Evolutionary conservation across 73 alveolate species (phyloP), one percentile per base, ranked within the genome.

Genomic region (Paramecium caudatum): DNA sequence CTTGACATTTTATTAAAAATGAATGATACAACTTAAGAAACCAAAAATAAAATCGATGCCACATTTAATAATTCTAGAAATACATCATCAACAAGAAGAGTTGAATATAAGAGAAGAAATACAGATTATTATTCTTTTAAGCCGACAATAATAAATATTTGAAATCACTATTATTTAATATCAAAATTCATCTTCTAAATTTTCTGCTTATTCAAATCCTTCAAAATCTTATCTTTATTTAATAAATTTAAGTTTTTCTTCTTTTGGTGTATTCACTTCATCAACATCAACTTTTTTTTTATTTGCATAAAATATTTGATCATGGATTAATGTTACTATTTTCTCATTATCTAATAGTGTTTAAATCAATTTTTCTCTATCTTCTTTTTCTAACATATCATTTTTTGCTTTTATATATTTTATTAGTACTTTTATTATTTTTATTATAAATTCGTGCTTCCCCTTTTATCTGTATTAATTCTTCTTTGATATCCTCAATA

Each of bases 401-500:
- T 25, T 19, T 81, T 62, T 86, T 21, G 19, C 93, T 86, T 19
- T 3, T 25, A 17, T 3, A 13, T 65, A 2, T 10, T 32, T 6
- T 33, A 1, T 0, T 16, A 33, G 16, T 65, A 33, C 49, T 65
- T 33, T 36, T 65, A 10, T 27, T 30, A 30, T 63, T 86, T 33
- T 27, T 39, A 45, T 41, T 37, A 23, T 63, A 6, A 16, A 63
- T 78, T 86, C 93, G 61, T 19, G 82, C 84, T 27, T 86, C 93
- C 30, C 90, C 93, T 36, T 61, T 86, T 0, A 62, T 86, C 32
- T 41, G 45, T 4, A 62, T 37, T 4, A 93, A 87, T 63, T 95
- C 98, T 37, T 90, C 90, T 82, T 95, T 95, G 0, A 95, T 94
- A 91, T 95, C 97, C 65, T 95, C 96, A 0, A 95, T 94, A 34